Evolutionary conservation across 2,329 filamentous ascomycete species (phyloP).

Genomic region (Spiromastix sp.): DNA sequence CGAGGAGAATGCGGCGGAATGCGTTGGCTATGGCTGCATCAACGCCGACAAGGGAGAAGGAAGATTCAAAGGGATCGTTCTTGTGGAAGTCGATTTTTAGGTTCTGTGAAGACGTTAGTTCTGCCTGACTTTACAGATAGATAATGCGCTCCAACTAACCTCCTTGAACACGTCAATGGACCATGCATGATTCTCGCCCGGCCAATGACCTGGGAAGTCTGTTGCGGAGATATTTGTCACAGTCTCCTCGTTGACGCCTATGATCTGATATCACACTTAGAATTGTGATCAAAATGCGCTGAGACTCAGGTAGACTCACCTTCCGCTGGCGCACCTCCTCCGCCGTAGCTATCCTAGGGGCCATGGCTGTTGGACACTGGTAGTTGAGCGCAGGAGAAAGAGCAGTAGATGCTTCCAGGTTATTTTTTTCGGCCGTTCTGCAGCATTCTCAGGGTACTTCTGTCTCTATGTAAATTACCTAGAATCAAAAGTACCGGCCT

Average conservation of each 20-base stretch:
- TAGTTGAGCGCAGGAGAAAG: too few species aligned
- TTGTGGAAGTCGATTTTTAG: slow-evolving; percentile 75
- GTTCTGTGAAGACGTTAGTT: slow-evolving; percentile 30
- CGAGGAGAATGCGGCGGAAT: slow-evolving; percentile 89
- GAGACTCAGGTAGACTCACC: slow-evolving; percentile 20
- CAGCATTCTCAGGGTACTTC: slow-evolving; percentile 3
- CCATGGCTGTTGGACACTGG: slow-evolving; percentile 22
- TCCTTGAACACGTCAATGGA: slow-evolving; percentile 60
- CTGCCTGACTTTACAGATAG: neutral
- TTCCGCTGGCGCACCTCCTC: slow-evolving; percentile 35
- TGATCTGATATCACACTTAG: slow-evolving; percentile 49
- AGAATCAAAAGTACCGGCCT: neutral
- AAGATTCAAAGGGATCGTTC: slow-evolving; percentile 64
- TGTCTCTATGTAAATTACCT: neutral
- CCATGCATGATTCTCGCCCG: slow-evolving; percentile 79
- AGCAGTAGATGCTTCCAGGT: too few species aligned
- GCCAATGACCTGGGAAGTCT: slow-evolving; percentile 85
- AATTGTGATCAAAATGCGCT: slow-evolving; percentile 4
- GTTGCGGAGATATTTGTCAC: slow-evolving; percentile 81
- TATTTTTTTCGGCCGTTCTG: neutral
- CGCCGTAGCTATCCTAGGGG: slow-evolving; percentile 31
- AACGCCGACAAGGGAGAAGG: slow-evolving; percentile 84
- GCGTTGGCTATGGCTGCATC: slow-evolving; percentile 94
- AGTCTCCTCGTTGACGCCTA: slow-evolving; percentile 81
- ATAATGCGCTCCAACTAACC: slow-evolving; percentile 25